Evolutionary conservation across 257 asterid genomes (phyloP).

Genomic region (Solanum lycopersicoides): DNA sequence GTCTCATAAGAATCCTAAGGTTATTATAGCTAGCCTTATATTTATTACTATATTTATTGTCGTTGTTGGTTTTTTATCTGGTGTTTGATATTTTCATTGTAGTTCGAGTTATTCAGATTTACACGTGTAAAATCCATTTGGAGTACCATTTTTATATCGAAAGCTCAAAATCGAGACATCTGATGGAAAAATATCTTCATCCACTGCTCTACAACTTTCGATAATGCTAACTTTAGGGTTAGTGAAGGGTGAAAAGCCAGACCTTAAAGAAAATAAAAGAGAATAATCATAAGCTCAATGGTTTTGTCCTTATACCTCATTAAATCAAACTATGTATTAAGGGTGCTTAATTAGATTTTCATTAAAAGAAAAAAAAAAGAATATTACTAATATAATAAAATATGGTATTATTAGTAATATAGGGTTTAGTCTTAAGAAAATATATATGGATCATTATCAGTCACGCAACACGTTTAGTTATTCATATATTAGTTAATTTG

Average conservation of each 20-base stretch:
- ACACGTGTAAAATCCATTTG: not conserved
- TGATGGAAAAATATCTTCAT: too few relatives aligned
- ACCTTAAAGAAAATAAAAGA: not conserved
- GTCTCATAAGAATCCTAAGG: not conserved
- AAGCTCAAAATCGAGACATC: rapidly evolving
- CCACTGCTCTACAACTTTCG: too few relatives aligned
- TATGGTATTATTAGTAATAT: too few relatives aligned
- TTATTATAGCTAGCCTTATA: not conserved
- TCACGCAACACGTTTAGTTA: not conserved
- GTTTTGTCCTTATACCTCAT: not conserved
- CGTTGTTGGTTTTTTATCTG: not conserved
- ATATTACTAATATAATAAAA: too few relatives aligned
- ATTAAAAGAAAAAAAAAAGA: too few relatives aligned
- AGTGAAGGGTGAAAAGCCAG: not conserved
- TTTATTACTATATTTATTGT: too few relatives aligned
- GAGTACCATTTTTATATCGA: not conserved
- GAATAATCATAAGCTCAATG: not conserved
- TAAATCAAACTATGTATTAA: not conserved
- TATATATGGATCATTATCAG: not conserved
- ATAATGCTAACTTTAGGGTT: too few relatives aligned
- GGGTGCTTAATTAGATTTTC: too few relatives aligned
- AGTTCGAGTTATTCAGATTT: not conserved
- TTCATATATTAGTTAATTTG: not conserved
- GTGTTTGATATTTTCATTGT: rapidly evolving
- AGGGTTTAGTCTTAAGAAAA: not conserved